Evolutionary conservation across 495 filamentous ascomycete species (phyloP), one percentile per base, ranked within the genome.

Genomic region (Trichoderma virens): DNA sequence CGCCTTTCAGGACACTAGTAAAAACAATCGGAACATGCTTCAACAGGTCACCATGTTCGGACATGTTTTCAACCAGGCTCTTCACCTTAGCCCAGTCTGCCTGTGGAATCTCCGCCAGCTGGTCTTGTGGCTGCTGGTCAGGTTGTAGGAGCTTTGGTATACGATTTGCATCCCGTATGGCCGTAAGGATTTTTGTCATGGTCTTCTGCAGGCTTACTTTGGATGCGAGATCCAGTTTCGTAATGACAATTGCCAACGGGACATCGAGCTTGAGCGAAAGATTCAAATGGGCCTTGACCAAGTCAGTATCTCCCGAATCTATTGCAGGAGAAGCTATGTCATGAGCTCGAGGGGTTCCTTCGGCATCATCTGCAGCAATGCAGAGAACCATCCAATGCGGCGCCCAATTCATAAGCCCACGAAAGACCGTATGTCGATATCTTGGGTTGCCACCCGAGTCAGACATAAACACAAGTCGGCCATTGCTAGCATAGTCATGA

Each of bases 351-450:
- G 13, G 2, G 25, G 69, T 54, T 7, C 62, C 45, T 4, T 80
- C 75, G 41, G 87, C 84, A 66, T 89, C 87, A 70, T 93, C 90
- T 27, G 91, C 92, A 25, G 93, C 86, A 64, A 97, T 86, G 69
- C 95, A 95, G 13, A 97, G 83, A 54, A 95, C 70, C 7, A 91
- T 92, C 85, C 92, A 97, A 71, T 98, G 93, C 25, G 94, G 94
- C 25, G 90, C 91, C 92, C 94, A 98, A 62, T 93, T 92, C 59
- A 98, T 79, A n/a, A 98, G 77, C 0, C 92, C 91, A 62, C 93
- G 82, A 34, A 98, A 78, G 5, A 89, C 92, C 2, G 95, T 97
- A 64, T 93, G 86, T 45, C 92, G 81, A 74, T 92, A 98, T 39
- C 90, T 85, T 7, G 91, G 86, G 63, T 94, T 90, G 2, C 94